Percentiles rank a stretch among this genome's conserved stretches.
Conservation (phyloP, 108 stramenopile species). For the Ochromonas danica region DNA sequence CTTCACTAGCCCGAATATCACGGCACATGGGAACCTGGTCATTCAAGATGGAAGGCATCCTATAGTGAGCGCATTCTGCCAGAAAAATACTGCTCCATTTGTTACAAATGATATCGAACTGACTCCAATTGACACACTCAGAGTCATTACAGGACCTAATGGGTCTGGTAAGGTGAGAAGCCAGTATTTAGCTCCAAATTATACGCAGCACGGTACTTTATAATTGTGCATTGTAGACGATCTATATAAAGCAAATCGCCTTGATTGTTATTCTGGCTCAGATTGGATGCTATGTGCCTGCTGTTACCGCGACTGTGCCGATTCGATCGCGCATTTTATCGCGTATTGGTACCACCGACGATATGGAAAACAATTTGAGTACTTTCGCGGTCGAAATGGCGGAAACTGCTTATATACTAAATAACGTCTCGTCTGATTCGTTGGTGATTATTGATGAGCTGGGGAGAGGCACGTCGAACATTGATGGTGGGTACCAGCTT, state of each 20-base stretch:
- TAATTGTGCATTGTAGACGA: too few relatives aligned
- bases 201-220: slow-evolving; percentile 37
- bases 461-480: slow-evolving; percentile 24
- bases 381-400: slow-evolving; percentile 50
- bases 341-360: slow-evolving; percentile 46
- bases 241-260: slow-evolving; percentile 39
- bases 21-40: slow-evolving; percentile 37
- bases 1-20: slow-evolving; percentile 42
- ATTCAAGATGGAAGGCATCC: slow-evolving; percentile 46
- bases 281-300: slow-evolving; percentile 54
- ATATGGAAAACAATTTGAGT: slow-evolving; percentile 56
- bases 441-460: slow-evolving; percentile 31
- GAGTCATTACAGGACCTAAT: slow-evolving; percentile 49
- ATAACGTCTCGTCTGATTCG: not conserved
- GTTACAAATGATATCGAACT: slow-evolving; percentile 46
- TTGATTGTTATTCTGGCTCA: slow-evolving; percentile 49
- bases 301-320: slow-evolving; percentile 39
- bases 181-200: slow-evolving; percentile 36
- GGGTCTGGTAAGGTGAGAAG: slow-evolving; percentile 51
- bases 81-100: slow-evolving; percentile 35
- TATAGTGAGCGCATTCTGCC: slow-evolving; percentile 36
- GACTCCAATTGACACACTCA: slow-evolving; percentile 42
- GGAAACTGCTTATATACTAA: slow-evolving; percentile 61
- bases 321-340: slow-evolving; percentile 41
- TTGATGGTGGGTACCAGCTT: slow-evolving; percentile 26